Evolutionary conservation across 1,284 basidiomycete species (phyloP), one percentile per base, ranked within the genome.

Genomic region (Abortiporus biennis): DNA sequence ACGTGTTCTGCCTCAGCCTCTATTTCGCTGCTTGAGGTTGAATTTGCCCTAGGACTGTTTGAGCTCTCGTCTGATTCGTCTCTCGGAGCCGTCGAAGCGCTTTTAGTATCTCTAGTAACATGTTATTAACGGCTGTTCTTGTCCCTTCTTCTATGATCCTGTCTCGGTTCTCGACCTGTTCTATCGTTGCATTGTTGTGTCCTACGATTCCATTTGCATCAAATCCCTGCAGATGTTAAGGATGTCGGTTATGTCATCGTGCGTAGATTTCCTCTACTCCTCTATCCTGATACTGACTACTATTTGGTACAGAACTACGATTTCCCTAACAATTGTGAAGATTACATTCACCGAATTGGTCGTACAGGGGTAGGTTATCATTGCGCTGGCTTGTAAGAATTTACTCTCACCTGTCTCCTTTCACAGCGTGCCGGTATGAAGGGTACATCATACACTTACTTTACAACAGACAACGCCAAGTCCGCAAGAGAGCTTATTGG

Each of bases 301-400:
- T n/a, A n/a, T n/a, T 21, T 21, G 36, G 54, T 59, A 29, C 50
- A 90, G 86, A 93, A 93, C 72, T 95, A 92, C 65, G 93, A 96
- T 64, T 97, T 96, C 76, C 92, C 94, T 3, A 96, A 94, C 68
- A 93, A 93, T 61, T 92, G 89, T 54, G 92, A 94, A 69, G 90
- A 94, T 65, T 92, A 92, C 62, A 89, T 93, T 43, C 90, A 94
- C 63, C 89, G 92, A 51, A 94, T 94, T 54, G 92, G 91, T 47
- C 88, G 92, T 63, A 90, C 86, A 54, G 86, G 86, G 46, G 86
- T 89, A 62, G 40, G 79, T 62, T 20, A 31, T 24, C 15, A 17
- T 33, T 42, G 15, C 20, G 13, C 5, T 40, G 4, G 3, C 15
- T 13, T n/a, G 34, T 19, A 44, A 29, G 32, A 1, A 34, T 9